Conservation (phyloP, 129 eudicot species). For the Artemisia argyi region DNA sequence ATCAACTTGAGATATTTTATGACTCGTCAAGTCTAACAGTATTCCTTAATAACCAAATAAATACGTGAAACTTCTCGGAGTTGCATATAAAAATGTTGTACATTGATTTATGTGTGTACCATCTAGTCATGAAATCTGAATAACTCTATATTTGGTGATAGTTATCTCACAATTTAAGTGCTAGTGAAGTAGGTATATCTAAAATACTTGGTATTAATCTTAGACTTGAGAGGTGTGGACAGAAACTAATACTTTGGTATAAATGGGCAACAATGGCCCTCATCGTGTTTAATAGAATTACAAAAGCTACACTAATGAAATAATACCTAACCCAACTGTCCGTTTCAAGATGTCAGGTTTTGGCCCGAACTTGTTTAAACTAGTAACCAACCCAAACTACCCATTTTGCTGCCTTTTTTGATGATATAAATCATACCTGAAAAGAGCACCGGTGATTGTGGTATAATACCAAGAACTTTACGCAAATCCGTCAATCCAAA, state of each 20-base stretch:
- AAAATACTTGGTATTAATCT: too few relatives aligned
- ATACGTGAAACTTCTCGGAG: background rate
- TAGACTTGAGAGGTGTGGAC: too few relatives aligned
- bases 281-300: too few relatives aligned
- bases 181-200: too few relatives aligned
- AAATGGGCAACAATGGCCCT: too few relatives aligned
- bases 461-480: conserved; percentile 85
- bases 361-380: too few relatives aligned
- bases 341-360: too few relatives aligned
- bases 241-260: background rate
- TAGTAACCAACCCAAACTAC: too few relatives aligned
- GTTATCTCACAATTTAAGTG: background rate
- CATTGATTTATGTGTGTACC: background rate
- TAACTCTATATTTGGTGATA: conserved; percentile 10
- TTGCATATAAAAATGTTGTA: background rate
- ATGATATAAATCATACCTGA: conserved; percentile 56
- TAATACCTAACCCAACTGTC: too few relatives aligned
- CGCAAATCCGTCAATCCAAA: conserved; percentile 86
- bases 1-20: background rate
- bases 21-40: background rate
- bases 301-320: too few relatives aligned
- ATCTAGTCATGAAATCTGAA: background rate
- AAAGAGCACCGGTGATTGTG: conserved; percentile 91
- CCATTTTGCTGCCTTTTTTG: too few relatives aligned
- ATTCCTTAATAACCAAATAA: background rate